Evolutionary conservation across 2,329 filamentous ascomycete genomes (phyloP), one percentile per base, ranked within the genome.

Genomic region (Cyclaneusma minus): DNA sequence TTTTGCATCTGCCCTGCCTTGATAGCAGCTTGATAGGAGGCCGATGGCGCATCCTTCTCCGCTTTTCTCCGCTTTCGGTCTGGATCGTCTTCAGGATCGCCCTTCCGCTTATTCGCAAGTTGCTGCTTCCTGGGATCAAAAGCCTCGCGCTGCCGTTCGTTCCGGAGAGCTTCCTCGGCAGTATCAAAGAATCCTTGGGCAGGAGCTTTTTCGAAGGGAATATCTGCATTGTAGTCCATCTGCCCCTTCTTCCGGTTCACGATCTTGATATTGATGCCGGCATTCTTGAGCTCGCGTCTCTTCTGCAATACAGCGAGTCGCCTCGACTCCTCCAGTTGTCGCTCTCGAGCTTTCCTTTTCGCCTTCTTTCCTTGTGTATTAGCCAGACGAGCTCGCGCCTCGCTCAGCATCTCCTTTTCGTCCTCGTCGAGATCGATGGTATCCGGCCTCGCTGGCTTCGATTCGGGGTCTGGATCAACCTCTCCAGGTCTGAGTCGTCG

Each of bases 181-280:
- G 89, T 98, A 48, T 98, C 87, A 55, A 87, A 93, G 49, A 98
- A 98, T 8, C 89, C 89, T 13, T 74, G 60, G 0, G 79, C 77
- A 0, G 89, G 76, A 36, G 81, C 80, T 53, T 89, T 94, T 51
- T 98, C 89, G 38, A 98, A 95, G 0, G 89, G 89, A 37, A 98
- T 92, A 42, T 98, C 89, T 42, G 89, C 89, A 52, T 98, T 98
- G 60, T 98, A 98, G 53, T 98, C 89, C 83, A 98, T 98, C 58
- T 95, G 78, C 1, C 89, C 89, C 60, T 83, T 75, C 60, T 95
- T 95, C 33, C 79, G 72, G 9, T 79, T 89, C 3, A 74, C 73
- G 30, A 95, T 75, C 55, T 95, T 98, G 58, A 95, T 84, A 51
- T 98, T 98, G 55, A 98, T 95, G 24, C 89, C 89, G 2, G 89